Conservation (phyloP, 176 grass and related monocot species). For the Ensete ventricosum region DNA sequence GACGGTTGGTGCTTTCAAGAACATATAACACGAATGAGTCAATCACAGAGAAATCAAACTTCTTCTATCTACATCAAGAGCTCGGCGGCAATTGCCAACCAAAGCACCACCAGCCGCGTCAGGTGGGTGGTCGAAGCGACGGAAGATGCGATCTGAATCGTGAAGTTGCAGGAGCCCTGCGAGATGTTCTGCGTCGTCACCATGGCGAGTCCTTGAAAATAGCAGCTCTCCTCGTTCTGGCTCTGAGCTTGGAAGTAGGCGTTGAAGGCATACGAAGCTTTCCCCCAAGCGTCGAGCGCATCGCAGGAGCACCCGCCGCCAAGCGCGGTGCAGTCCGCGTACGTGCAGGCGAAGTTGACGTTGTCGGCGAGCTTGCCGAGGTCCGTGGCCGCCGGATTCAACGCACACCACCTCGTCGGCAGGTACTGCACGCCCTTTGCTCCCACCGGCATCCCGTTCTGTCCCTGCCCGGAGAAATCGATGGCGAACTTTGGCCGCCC, state of each 20-base stretch:
- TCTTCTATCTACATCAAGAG: no score
- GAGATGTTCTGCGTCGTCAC: slow-evolving; percentile 38
- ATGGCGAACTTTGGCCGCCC: not conserved
- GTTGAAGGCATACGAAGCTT: slow-evolving; percentile 48
- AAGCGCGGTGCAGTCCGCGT: not conserved
- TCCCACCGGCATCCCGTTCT: not conserved
- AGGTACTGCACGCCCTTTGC: not conserved
- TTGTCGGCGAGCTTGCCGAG: slow-evolving; percentile 12
- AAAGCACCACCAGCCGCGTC: not conserved
- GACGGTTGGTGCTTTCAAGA: no score
- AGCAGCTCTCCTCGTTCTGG: slow-evolving; percentile 42
- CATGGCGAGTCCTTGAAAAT: slow-evolving; percentile 53
- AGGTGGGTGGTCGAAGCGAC: not conserved
- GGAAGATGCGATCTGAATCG: slow-evolving; percentile 23
- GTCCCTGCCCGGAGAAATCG: not conserved
- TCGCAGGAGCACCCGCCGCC: not conserved
- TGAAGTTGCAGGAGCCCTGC: slow-evolving; percentile 30
- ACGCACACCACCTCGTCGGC: not conserved
- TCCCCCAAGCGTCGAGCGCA: not conserved
- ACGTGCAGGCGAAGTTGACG: slow-evolving; percentile 18
- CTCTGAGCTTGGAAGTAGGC: slow-evolving; percentile 55
- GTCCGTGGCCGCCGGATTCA: not conserved
- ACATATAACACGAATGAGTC: no score
- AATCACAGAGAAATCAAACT: no score
- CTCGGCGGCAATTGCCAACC: not conserved